Conservation (phyloP, 805 yeast species). For the Wickerhamiella hasegawae region DNA sequence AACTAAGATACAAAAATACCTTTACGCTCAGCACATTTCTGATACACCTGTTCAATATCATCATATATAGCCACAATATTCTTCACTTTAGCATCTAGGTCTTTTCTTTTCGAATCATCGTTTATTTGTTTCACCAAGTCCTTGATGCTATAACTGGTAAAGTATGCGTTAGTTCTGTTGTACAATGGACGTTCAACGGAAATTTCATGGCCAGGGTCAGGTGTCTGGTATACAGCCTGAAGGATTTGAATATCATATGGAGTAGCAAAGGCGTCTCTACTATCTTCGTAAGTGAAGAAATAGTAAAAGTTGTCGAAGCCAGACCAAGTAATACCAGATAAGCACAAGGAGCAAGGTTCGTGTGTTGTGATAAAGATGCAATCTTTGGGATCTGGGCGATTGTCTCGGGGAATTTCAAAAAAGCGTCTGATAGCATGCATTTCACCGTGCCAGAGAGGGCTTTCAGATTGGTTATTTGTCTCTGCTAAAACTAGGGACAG, state of each 20-base stretch:
- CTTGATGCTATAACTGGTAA: conserved; percentile 7
- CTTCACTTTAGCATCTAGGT: not conserved
- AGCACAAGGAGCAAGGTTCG: conserved; percentile 15
- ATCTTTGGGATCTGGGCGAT: conserved; percentile 9
- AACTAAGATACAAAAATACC: too few relatives aligned
- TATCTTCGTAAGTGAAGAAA: conserved; percentile 13
- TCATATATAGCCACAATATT: not conserved
- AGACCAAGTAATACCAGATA: conserved; percentile 14
- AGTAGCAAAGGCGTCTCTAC: conserved; percentile 7
- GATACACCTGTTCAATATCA: not conserved
- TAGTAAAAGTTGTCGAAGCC: conserved; percentile 15
- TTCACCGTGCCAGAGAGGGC: conserved; percentile 15
- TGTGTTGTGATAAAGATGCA: conserved; percentile 14
- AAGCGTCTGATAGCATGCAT: conserved; percentile 10
- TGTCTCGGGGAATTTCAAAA: conserved; percentile 6
- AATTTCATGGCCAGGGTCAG: conserved; percentile 7
- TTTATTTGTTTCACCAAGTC: not conserved
- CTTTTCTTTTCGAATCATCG: not conserved
- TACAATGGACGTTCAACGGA: conserved; percentile 7
- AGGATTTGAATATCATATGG: conserved; percentile 13
- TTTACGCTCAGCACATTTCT: too few relatives aligned
- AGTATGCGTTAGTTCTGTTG: conserved; percentile 9
- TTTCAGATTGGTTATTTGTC: conserved; percentile 9
- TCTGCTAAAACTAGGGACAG: conserved; percentile 10
- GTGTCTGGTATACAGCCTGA: conserved; percentile 8